Conservation (phyloP, 768 basidiomycete genomes). For the Udeniomyces megalosporus region DNA sequence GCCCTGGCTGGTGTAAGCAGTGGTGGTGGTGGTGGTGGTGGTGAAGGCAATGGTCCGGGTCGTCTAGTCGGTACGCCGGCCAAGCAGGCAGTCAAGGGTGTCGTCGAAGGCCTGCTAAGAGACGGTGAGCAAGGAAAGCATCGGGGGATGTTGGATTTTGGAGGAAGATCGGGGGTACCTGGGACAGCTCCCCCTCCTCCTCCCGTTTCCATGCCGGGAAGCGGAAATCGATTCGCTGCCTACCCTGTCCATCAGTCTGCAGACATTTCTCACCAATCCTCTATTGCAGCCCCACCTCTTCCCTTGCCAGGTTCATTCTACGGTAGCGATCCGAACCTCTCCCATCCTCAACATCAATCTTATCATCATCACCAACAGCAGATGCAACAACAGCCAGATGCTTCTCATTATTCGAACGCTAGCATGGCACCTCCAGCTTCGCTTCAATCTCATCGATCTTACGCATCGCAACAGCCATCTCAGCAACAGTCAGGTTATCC, state of each 20-base stretch:
- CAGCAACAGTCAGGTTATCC: neutral
- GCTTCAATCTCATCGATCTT: neutral
- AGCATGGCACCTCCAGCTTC: neutral
- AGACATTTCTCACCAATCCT: no score
- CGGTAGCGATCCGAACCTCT: neutral
- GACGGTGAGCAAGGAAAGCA: neutral
- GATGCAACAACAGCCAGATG: neutral
- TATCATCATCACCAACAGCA: neutral
- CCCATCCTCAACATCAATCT: neutral
- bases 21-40: neutral
- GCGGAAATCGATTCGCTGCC: no score
- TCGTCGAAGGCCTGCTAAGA: constrained; percentile 23
- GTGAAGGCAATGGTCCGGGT: neutral
- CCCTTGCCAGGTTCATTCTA: no score
- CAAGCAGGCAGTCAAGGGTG: constrained; percentile 53
- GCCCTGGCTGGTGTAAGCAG: neutral
- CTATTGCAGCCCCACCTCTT: no score
- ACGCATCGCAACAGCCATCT: neutral
- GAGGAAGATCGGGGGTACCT: neutral
- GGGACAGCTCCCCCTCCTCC: neutral
- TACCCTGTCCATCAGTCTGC: no score
- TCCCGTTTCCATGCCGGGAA: no score
- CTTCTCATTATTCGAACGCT: neutral
- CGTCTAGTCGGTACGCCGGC: constrained; percentile 48
- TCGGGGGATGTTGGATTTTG: constrained; percentile 22